Conservation (phyloP, 768 basidiomycete species). For the Vararia minispora region DNA sequence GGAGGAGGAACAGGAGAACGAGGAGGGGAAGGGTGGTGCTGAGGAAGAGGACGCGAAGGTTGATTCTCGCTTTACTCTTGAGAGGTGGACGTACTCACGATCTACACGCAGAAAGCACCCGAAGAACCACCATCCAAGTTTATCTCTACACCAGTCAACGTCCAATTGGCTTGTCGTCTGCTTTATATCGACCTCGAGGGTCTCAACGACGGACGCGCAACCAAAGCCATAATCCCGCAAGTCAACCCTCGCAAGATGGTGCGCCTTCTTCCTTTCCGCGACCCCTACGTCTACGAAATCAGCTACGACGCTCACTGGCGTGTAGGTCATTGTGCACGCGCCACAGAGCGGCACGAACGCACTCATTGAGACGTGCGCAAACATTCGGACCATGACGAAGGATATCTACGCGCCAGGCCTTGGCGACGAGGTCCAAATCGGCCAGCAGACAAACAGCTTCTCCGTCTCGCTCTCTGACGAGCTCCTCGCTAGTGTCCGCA, state of each 20-base stretch:
- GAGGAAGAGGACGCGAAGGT: conserved; percentile 83
- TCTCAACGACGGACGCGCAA: conserved; percentile 89
- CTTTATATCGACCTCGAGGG: conserved; percentile 96
- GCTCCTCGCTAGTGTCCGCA: conserved; percentile 63
- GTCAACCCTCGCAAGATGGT: conserved; percentile 96
- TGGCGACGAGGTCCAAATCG: conserved; percentile 80
- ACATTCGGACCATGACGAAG: conserved; percentile 83
- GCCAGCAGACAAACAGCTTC: conserved; percentile 92
- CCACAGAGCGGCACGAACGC: conserved; percentile 51
- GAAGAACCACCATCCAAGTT: conserved; percentile 90
- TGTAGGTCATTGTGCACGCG: conserved; percentile 84
- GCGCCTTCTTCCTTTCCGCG: conserved; percentile 13
- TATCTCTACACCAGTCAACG: conserved; percentile 59
- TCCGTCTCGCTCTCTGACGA: conserved; percentile 91
- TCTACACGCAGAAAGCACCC: conserved; percentile 44
- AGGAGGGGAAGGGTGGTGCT: conserved; percentile 63
- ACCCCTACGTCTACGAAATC: no score
- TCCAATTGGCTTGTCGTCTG: conserved; percentile 77
- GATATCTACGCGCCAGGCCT: conserved; percentile 75
- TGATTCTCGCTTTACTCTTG: conserved; percentile 5
- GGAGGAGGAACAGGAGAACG: conserved; percentile 81
- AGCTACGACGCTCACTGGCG: background rate
- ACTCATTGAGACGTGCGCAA: conserved; percentile 70
- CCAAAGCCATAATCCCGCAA: conserved; percentile 94
- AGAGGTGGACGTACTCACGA: conserved; percentile 2